Conservation (phyloP, 768 basidiomycete genomes). For the Xerocomellus dryophilus region DNA sequence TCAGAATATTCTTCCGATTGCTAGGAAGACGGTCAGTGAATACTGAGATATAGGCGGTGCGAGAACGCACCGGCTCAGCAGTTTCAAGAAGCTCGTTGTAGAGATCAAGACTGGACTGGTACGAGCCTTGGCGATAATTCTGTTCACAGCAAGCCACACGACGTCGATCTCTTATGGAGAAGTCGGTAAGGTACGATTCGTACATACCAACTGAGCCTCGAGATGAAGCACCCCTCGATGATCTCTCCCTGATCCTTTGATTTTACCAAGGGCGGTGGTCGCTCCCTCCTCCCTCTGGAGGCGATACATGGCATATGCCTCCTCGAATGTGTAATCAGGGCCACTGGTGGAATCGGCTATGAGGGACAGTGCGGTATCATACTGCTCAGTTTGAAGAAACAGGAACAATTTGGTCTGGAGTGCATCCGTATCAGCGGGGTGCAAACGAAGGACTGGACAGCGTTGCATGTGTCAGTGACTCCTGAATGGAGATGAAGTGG, state of each 20-base stretch:
- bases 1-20: slow-evolving; percentile 86
- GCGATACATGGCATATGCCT: slow-evolving; percentile 81
- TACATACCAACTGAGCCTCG: slow-evolving; percentile 81
- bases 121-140: slow-evolving; percentile 78
- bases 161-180: slow-evolving; percentile 18
- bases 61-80: slow-evolving; percentile 63
- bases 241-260: slow-evolving; percentile 44
- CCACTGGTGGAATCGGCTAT: slow-evolving; percentile 33
- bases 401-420: slow-evolving; percentile 83
- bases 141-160: slow-evolving; percentile 30
- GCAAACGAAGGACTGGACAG: slow-evolving; percentile 62
- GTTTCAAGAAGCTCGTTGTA: slow-evolving; percentile 81
- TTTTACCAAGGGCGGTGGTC: slow-evolving; percentile 42
- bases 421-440: slow-evolving; percentile 68
- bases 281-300: slow-evolving; percentile 77
- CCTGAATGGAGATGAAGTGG: slow-evolving; percentile 20
- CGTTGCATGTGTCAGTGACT: slow-evolving; percentile 18
- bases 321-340: slow-evolving; percentile 51
- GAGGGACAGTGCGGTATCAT: slow-evolving; percentile 62
- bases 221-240: slow-evolving; percentile 72
- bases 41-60: slow-evolving; percentile 6
- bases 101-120: slow-evolving; percentile 67
- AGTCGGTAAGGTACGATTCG: slow-evolving; percentile 12
- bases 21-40: slow-evolving; percentile 37
- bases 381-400: slow-evolving; percentile 83